Evolutionary conservation across 1,284 basidiomycete species (phyloP).

Genomic region (Puccinia brachypodii): DNA sequence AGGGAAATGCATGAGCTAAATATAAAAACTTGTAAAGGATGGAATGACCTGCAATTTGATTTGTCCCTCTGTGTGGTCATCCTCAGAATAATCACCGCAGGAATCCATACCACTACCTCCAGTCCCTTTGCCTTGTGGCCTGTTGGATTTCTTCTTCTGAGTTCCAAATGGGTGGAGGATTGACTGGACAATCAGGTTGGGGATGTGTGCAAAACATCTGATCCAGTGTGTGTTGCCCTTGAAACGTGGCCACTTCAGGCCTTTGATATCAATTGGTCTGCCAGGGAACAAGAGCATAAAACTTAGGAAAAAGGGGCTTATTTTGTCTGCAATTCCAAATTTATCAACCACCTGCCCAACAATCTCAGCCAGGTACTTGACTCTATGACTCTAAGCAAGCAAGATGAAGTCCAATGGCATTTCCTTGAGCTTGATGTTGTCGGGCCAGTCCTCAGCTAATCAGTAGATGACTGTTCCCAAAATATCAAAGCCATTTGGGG

Average conservation of each 20-base stretch:
- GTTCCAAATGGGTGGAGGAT: not conserved
- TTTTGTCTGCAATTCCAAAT: not conserved
- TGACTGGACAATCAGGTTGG: not conserved
- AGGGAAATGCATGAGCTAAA: not conserved
- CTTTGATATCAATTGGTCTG: not conserved
- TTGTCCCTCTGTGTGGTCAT: no score
- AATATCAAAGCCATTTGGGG: no score
- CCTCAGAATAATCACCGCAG: no score
- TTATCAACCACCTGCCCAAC: not conserved
- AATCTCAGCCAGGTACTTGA: not conserved
- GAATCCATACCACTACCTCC: no score
- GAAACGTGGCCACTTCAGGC: not conserved
- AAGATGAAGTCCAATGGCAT: no score
- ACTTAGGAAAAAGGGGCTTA: no score
- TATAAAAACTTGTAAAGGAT: not conserved
- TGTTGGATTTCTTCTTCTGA: not conserved
- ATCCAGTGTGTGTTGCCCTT: not conserved
- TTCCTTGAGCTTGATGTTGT: no score
- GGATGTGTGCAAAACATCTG: not conserved
- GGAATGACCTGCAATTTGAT: not conserved
- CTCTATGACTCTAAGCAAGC: not conserved
- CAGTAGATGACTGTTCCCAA: no score
- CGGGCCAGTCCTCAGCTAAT: no score
- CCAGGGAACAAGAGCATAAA: no score
- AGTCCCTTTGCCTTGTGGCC: no score